phyloP scores from a whole-genome alignment of 2,329 filamentous ascomycete species.

The Hypocreales sp. region DNA sequence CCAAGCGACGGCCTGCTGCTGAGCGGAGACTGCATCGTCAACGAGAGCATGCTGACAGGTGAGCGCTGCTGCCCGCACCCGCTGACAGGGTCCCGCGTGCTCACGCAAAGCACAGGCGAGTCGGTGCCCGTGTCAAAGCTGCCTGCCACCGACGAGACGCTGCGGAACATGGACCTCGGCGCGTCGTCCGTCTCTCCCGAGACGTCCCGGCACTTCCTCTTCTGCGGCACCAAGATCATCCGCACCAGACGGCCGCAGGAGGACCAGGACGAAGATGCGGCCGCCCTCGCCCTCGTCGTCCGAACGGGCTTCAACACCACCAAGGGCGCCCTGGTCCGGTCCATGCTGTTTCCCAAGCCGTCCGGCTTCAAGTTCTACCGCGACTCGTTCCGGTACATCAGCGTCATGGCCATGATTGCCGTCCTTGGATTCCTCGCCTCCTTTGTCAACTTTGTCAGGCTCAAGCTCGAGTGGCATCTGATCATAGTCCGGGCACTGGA shows the following conservation, averaged over 20 bases:
- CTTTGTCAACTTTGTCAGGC: conserved; percentile 79
- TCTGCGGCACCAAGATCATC: conserved; percentile 90
- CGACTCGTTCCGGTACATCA: conserved; percentile 95
- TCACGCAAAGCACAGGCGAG: conserved; percentile 53
- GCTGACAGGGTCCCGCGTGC: conserved; percentile 3
- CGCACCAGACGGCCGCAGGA: conserved; percentile 79
- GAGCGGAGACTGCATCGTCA: conserved; percentile 92
- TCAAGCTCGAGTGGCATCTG: conserved; percentile 72
- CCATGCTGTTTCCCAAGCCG: conserved; percentile 97
- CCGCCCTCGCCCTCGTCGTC: conserved; percentile 80
- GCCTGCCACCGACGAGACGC: conserved; percentile 64
- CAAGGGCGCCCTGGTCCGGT: conserved; percentile 86
- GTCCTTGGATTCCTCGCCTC: conserved; percentile 78
- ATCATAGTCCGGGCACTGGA: conserved; percentile 88
- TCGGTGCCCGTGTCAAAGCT: conserved; percentile 92
- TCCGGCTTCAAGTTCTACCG: conserved; percentile 98
- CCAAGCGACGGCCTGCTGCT: conserved; percentile 86
- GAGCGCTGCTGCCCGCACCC: conserved; percentile 1
- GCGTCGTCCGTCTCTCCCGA: conserved; percentile 73
- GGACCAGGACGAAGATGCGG: conserved; percentile 71
- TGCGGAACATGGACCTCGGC: conserved; percentile 61
- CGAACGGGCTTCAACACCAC: conserved; percentile 96
- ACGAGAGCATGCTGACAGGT: conserved; percentile 92
- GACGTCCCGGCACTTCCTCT: conserved; percentile 78
- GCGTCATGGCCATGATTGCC: conserved; percentile 84